Conservation (phyloP, 1,284 basidiomycete genomes). For the Ceratobasidium sp. region DNA sequence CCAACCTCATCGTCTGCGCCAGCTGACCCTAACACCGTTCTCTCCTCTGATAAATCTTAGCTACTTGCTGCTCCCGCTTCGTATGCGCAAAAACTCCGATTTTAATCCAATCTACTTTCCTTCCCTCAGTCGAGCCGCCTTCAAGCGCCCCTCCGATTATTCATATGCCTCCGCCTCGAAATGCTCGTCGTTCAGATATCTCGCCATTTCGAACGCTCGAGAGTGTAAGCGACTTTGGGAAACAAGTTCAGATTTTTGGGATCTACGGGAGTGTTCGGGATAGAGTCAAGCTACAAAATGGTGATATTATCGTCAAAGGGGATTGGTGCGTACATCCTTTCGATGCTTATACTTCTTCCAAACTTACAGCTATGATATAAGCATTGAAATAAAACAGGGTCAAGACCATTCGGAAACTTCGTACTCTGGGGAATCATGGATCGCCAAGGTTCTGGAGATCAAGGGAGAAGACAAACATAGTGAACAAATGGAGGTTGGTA, state of each 20-base stretch:
- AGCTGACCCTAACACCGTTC: too few species aligned
- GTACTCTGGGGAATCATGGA: slow-evolving; percentile 4
- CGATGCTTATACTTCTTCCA: background rate
- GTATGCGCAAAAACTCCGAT: too few species aligned
- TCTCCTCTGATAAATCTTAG: too few species aligned
- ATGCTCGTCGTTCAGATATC: background rate
- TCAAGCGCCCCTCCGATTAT: background rate
- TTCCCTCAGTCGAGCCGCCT: too few species aligned
- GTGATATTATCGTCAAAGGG: background rate
- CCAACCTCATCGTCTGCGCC: too few species aligned
- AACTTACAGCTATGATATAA: background rate
- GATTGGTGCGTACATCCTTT: slow-evolving; percentile 5
- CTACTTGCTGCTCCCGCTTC: too few species aligned
- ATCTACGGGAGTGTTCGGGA: background rate
- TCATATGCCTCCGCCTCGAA: background rate
- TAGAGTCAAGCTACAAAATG: background rate
- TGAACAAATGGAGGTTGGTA: background rate
- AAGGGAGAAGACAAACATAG: slow-evolving; percentile 1
- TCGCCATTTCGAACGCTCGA: background rate
- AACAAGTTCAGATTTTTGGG: slow-evolving; percentile 25
- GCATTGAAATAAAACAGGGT: slow-evolving; percentile 19
- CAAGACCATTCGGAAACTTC: slow-evolving; percentile 20
- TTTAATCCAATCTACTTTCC: too few species aligned
- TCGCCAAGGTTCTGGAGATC: slow-evolving; percentile 29
- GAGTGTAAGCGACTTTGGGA: background rate